A percentile compares a stretch with the other conserved stretches of the same genome.
Evolutionary conservation across 441 rosid genomes (phyloP).

Genomic region (Pelargonium australe): DNA sequence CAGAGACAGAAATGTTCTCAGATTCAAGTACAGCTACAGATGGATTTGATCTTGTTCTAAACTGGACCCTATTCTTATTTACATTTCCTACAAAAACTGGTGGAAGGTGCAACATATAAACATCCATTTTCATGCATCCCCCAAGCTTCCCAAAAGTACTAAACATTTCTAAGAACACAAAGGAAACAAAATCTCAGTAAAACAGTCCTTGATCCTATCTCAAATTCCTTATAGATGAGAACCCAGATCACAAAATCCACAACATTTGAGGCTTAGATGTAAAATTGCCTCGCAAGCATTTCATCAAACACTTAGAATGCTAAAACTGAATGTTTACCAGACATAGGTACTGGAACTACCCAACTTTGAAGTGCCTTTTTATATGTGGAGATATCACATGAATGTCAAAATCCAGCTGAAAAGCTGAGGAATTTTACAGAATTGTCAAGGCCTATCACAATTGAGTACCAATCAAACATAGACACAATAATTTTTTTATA

Average conservation of each 20-base stretch:
- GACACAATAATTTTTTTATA: neutral
- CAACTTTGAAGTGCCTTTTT: neutral
- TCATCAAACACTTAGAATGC: neutral
- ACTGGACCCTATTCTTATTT: constrained; percentile 21
- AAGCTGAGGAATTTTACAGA: neutral
- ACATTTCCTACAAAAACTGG: constrained; percentile 22
- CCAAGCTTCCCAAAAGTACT: constrained; percentile 23
- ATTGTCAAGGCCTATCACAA: neutral
- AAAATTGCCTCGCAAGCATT: neutral
- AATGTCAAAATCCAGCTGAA: neutral
- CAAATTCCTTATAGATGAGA: neutral
- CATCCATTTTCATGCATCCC: constrained; percentile 26
- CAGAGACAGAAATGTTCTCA: constrained; percentile 30
- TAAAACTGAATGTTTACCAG: neutral
- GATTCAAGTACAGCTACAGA: constrained; percentile 36
- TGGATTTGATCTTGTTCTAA: constrained; percentile 32
- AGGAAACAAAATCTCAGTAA: neutral
- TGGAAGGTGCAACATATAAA: constrained; percentile 15
- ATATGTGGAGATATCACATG: constrained; percentile 1
- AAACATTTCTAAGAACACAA: neutral
- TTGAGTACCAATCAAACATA: neutral
- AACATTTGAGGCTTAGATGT: neutral
- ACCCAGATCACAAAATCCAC: constrained; percentile 2
- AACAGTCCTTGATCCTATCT: neutral
- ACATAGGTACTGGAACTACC: too few species aligned